These are phyloP conservation scores for Salvia miltiorrhiza DNA, from an alignment of 257 asterid species.

Conservation along the genomic window DNA sequence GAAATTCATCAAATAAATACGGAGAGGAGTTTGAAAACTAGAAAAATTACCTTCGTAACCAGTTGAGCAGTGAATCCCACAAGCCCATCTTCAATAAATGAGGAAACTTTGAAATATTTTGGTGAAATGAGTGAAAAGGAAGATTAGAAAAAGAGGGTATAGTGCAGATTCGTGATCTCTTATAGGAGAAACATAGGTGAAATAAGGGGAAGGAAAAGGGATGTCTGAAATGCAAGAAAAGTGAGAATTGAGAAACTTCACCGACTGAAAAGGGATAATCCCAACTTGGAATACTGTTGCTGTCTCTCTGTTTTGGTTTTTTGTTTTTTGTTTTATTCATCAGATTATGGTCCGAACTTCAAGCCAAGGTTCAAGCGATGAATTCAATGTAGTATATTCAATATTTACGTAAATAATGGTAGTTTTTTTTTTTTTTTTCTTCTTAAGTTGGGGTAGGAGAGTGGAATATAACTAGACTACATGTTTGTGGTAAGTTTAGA, in stretches of 20 bases:
- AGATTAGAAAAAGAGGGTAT: background rate
- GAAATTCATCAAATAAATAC: background rate
- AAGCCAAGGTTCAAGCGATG: background rate
- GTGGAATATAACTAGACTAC: too few relatives aligned
- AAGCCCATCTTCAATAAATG: slow-evolving; percentile 51
- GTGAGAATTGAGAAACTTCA: slow-evolving; percentile 24
- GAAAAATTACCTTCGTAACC: slow-evolving; percentile 69
- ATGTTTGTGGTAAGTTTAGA: too few relatives aligned
- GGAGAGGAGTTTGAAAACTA: background rate
- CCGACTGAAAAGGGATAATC: slow-evolving; percentile 25
- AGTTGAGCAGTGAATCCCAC: slow-evolving; percentile 76
- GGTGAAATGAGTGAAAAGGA: slow-evolving; percentile 1
- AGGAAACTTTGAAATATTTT: background rate
- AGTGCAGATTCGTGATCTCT: slow-evolving; percentile 22
- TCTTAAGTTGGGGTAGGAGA: too few relatives aligned
- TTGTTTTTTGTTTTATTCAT: background rate
- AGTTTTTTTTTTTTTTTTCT: too few relatives aligned
- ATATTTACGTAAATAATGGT: too few relatives aligned
- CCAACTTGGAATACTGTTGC: background rate
- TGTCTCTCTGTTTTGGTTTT: background rate
- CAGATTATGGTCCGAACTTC: background rate
- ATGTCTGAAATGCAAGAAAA: background rate
- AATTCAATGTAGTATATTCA: background rate
- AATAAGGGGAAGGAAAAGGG: slow-evolving; percentile 14
- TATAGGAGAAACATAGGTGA: slow-evolving; percentile 3